Base-by-base conservation (phyloP, 805 yeast genomes). In the Saturnispora zaruensis region DNA sequence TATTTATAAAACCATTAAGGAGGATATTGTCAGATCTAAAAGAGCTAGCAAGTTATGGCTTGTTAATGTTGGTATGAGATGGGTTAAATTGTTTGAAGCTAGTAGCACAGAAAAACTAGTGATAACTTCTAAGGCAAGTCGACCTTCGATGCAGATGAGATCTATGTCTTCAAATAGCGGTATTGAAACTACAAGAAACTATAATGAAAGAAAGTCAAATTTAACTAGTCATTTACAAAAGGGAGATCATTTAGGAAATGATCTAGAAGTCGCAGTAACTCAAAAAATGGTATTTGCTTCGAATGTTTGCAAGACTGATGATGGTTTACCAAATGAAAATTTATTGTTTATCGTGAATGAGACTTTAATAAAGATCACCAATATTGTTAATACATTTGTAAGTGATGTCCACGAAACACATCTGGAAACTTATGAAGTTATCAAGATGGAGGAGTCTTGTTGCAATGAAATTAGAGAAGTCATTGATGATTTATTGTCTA, bases 1-100 rank as follows among this genome's bases (percentile, higher is more conserved):
- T 44, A 70, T 77, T 18, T 59, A 67, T 45, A 67, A 63, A 25
- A 61, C 77, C 7, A 73, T 78, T 78, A 73, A 67, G 50, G 74
- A 74, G 52, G 82, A 78, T 55, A 62, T 76, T 13, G 5, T 13
- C 4, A 4, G 41, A 30, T n/a, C 43, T 6, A 45, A 50, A 26
- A 34, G 24, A 9, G 41, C 43, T 16, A 50, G 51, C 20, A 33
- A 36, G 6, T 26, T 60, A 4, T 54, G 53, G 48, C 41, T 64
- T 6, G 56, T 65, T 34, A 60, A 63, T 47, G 44, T 64, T 30
- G 59, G 60, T 45, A 61, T 59, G 49, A 51, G 65, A 24, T 64
- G 59, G 41, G 55, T 65, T 23, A 62, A 56, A 20, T 37, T 49
- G 4, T 44, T 62, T 45, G 61, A 63, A 41, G 45, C 59, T 14